Percentiles rank a stretch among this genome's conserved stretches.
Conservation (phyloP, 78 protist species). For the Thecamonas trahens region DNA sequence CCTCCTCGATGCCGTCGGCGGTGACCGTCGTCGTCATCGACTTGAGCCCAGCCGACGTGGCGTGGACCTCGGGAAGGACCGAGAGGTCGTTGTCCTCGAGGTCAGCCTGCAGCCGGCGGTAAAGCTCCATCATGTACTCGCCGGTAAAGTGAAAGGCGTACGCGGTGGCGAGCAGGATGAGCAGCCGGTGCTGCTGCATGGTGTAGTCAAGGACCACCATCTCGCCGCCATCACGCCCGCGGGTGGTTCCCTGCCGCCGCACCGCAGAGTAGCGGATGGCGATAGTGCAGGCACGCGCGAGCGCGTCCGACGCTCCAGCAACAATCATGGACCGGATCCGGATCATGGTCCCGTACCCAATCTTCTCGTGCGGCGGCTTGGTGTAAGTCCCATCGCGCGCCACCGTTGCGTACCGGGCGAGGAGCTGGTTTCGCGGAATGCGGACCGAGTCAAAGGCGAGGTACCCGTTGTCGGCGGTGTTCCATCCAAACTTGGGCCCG, state of each 20-base stretch:
- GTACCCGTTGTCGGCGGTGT: constrained; percentile 45
- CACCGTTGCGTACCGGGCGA: constrained; percentile 7
- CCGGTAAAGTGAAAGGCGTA: constrained; percentile 25
- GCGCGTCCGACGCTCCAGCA: not conserved
- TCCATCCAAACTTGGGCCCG: constrained; percentile 31
- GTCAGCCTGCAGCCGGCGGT: constrained; percentile 3
- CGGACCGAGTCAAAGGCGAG: constrained; percentile 12
- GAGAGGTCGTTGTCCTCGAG: constrained; percentile 9
- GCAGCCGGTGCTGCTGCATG: constrained; percentile 28
- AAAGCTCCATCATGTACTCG: not conserved
- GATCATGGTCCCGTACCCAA: constrained; percentile 50
- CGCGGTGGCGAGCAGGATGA: constrained; percentile 21
- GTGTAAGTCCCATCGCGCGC: constrained; percentile 15
- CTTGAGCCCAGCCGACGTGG: constrained; percentile 70
- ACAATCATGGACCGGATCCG: too few species aligned
- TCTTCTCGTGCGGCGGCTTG: constrained; percentile 44
- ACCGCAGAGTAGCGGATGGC: constrained; percentile 51
- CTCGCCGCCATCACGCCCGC: too few species aligned
- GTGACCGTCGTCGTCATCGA: constrained; percentile 31
- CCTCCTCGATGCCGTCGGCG: constrained; percentile 43
- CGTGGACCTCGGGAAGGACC: constrained; percentile 55
- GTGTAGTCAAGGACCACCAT: constrained; percentile 11
- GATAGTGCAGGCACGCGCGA: constrained; percentile 28
- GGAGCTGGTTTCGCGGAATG: constrained; percentile 32
- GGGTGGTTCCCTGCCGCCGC: constrained; percentile 42